Percentiles rank a stretch among this genome's conserved stretches.
Evolutionary conservation across 441 rosid species (phyloP).

Genomic region (Mallotus repandus): DNA sequence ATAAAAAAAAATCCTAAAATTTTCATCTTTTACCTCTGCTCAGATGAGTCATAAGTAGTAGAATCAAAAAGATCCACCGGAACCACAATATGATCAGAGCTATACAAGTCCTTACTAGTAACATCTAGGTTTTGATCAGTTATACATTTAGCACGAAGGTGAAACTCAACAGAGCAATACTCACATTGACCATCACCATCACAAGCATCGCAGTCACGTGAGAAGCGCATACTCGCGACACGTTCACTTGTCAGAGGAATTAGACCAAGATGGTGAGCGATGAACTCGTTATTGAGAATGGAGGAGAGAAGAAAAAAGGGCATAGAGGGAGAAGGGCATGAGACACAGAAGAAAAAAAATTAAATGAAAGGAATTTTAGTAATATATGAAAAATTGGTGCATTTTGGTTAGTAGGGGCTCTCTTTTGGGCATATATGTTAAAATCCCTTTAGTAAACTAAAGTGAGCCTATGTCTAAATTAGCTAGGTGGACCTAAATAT

Average conservation of each 20-base stretch:
- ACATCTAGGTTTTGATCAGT: slow-evolving; percentile 87
- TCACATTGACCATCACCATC: slow-evolving; percentile 98
- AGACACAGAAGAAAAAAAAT: too few relatives aligned
- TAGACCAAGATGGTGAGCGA: too few relatives aligned
- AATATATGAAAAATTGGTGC: too few relatives aligned
- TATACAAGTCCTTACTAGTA: slow-evolving; percentile 73
- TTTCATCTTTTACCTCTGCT: slow-evolving; percentile 43
- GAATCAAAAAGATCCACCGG: slow-evolving; percentile 76
- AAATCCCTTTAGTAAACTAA: too few relatives aligned
- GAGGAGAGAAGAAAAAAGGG: too few relatives aligned
- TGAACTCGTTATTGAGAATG: too few relatives aligned
- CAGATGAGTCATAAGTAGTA: slow-evolving; percentile 49
- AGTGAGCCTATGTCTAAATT: too few relatives aligned
- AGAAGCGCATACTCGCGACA: slow-evolving; percentile 94
- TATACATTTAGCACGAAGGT: slow-evolving; percentile 67
- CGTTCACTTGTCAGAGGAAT: slow-evolving; percentile 51
- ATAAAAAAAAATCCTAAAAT: not conserved
- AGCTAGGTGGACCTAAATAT: too few relatives aligned
- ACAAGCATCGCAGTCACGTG: slow-evolving; percentile 91
- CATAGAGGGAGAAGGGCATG: too few relatives aligned
- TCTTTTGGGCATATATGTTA: too few relatives aligned
- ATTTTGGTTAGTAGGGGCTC: too few relatives aligned
- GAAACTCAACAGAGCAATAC: slow-evolving; percentile 95
- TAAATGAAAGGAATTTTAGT: too few relatives aligned
- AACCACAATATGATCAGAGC: slow-evolving; percentile 83